Evolutionary conservation across 225 moss, liverwort and hornwort genomes (phyloP).

Genomic region (Bryum argenteum): DNA sequence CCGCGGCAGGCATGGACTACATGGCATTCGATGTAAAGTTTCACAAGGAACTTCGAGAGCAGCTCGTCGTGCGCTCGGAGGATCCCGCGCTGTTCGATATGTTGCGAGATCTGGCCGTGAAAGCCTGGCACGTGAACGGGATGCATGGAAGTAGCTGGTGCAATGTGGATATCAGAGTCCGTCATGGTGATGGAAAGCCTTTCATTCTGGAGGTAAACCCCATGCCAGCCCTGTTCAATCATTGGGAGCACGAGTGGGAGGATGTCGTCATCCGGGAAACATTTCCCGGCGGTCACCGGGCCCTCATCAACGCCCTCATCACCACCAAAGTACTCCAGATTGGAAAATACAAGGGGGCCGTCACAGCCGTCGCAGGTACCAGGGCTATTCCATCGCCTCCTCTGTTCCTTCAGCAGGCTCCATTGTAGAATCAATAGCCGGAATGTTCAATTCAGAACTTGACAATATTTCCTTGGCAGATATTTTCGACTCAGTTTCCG

Average conservation of each 20-base stretch:
- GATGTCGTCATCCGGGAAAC: not conserved
- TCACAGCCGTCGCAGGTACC: not conserved
- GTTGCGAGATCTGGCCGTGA: conserved; percentile 11
- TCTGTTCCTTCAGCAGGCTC: no score
- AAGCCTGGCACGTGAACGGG: conserved; percentile 9
- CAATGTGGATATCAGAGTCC: conserved; percentile 14
- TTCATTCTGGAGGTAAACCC: conserved; percentile 11
- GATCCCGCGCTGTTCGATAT: conserved; percentile 1
- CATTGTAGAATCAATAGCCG: no score
- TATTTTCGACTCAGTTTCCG: not conserved
- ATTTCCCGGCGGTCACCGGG: conserved; percentile 17
- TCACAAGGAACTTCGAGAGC: not conserved
- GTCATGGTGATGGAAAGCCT: not conserved
- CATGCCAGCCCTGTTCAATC: not conserved
- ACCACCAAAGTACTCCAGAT: not conserved
- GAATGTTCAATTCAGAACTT: no score
- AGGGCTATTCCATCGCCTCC: no score
- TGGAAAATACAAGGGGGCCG: not conserved
- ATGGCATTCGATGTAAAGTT: not conserved
- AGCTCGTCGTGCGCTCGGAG: not conserved
- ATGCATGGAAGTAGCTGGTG: conserved; percentile 16
- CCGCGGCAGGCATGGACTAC: not conserved
- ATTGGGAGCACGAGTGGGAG: no score
- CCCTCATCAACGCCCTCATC: conserved; percentile 12
- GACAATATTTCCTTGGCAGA: no score